These are phyloP conservation scores for Akanthomyces lecanii DNA, from an alignment of 2,329 filamentous ascomycete species.

Conservation along the genomic window DNA sequence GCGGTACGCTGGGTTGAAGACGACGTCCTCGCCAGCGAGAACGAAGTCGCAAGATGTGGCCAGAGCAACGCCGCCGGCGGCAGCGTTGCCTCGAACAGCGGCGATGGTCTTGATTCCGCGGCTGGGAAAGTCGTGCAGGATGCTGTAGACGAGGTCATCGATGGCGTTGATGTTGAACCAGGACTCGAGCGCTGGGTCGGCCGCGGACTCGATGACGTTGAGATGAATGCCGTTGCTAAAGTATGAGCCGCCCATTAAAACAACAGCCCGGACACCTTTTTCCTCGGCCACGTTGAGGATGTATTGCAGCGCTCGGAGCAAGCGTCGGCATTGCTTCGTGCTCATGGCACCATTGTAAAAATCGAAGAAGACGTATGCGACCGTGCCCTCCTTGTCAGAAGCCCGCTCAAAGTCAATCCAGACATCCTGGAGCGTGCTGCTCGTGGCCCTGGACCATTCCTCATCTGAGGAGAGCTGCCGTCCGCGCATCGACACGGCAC, in stretches of 20 bases:
- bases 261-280: constrained; percentile 31
- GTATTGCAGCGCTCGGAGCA: constrained; percentile 34
- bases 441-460: constrained; percentile 28
- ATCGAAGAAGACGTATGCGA: constrained; percentile 39
- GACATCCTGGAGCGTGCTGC: constrained; percentile 36
- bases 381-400: constrained; percentile 22
- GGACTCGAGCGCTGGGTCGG: constrained; percentile 35
- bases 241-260: constrained; percentile 38
- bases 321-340: constrained; percentile 33
- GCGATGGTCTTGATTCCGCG: constrained; percentile 35
- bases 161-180: constrained; percentile 43
- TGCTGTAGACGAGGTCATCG: constrained; percentile 36
- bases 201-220: constrained; percentile 39
- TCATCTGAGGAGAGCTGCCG: constrained; percentile 18
- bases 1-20: constrained; percentile 40
- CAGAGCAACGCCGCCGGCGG: constrained; percentile 40
- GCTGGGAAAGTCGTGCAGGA: constrained; percentile 35
- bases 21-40: constrained; percentile 34
- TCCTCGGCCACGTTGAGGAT: constrained; percentile 26
- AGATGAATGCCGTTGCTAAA: constrained; percentile 42
- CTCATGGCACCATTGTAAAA: constrained; percentile 43
- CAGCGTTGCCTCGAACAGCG: constrained; percentile 38
- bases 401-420: constrained; percentile 33
- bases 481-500: constrained; percentile 18
- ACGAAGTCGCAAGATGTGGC: constrained; percentile 36